Base-by-base conservation (phyloP, 768 basidiomycete genomes). In the Collybia nuda region DNA sequence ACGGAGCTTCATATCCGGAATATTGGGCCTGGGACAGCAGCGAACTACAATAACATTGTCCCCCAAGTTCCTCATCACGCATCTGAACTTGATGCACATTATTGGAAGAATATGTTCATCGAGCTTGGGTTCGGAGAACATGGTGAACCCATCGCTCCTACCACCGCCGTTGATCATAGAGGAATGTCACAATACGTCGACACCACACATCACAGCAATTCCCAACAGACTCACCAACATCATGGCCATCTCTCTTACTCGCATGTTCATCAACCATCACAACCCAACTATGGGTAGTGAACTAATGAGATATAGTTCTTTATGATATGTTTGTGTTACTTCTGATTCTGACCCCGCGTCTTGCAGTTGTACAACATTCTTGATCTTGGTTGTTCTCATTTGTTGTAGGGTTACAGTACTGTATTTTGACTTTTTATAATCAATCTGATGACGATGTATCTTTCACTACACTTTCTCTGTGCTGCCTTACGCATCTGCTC, bases 71-170 rank as follows among this genome's bases (percentile, higher is more conserved):
- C 73, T 18, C 70, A 71, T 29, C 71, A 77, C 43, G 75, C 76
- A 15, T 73, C 79, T 5, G 81, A 83, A 55, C 72, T 76, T n/a
- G 88, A 90, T 62, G 78, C 78, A 9, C 73, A 80, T 47, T 90
- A 90, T 65, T 88, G 82, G 76, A 80, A 81, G 56, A 81, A 80
- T 51, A 89, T 90, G 86, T 81, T 87, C 56, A 67, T 84, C 40
- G 86, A 90, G 56, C 77, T 88, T 14, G 87, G 88, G 18, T 85
- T 84, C 56, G 82, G 82, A 17, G 82, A 76, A 37, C 71, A 72
- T 47, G 67, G 60, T 22, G 69, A 78, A 39, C 53, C 63, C 42
- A 62, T 66, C 17, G 44, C 56, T 35, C 59, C 62, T 11, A 55
- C 60, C 28, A 43, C 55, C 8, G 51, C 53, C 21, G 58, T 48